Conservation (phyloP, 1,284 basidiomycete genomes). For the Tilletiopsis washingtonensis region DNA sequence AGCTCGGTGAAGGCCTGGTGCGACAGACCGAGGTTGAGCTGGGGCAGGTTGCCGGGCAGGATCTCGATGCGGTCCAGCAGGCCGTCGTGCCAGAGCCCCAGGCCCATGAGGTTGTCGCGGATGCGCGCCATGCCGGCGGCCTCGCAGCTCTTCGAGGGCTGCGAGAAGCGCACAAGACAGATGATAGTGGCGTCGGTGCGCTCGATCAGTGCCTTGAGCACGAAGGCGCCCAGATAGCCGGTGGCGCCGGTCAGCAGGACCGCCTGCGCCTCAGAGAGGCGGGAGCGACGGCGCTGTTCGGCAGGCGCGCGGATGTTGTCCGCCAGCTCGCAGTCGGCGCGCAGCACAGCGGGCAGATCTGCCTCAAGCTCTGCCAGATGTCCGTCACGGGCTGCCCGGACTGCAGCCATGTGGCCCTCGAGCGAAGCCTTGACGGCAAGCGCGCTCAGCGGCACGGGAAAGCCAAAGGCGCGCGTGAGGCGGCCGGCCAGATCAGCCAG, state of each 20-base stretch:
- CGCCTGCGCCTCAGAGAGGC: constrained; percentile 26
- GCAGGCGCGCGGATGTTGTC: constrained; percentile 23
- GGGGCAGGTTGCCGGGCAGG: constrained; percentile 41
- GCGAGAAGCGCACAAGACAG: constrained; percentile 45
- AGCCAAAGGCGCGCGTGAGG: constrained; percentile 39
- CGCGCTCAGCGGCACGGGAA: constrained; percentile 35
- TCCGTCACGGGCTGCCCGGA: constrained; percentile 37
- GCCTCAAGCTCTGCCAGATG: constrained; percentile 42
- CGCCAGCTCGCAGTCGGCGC: constrained; percentile 32
- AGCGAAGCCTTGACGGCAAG: constrained; percentile 37
- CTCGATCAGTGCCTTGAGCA: constrained; percentile 40
- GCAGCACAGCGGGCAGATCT: constrained; percentile 42
- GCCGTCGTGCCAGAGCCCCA: constrained; percentile 43
- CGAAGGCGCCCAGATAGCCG: constrained; percentile 45
- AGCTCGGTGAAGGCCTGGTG: constrained; percentile 30
- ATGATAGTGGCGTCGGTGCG: constrained; percentile 41
- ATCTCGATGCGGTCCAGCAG: constrained; percentile 43
- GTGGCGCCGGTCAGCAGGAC: constrained; percentile 47
- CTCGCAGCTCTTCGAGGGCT: constrained; percentile 31
- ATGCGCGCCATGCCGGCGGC: constrained; percentile 43
- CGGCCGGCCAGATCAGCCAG: constrained; percentile 40
- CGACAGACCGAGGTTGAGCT: constrained; percentile 33
- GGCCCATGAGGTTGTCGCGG: constrained; percentile 41
- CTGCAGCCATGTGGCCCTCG: constrained; percentile 34
- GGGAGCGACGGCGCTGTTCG: no score